Conservation (phyloP, 2,329 filamentous ascomycete species). For the Phyllosticta citribraziliensis region DNA sequence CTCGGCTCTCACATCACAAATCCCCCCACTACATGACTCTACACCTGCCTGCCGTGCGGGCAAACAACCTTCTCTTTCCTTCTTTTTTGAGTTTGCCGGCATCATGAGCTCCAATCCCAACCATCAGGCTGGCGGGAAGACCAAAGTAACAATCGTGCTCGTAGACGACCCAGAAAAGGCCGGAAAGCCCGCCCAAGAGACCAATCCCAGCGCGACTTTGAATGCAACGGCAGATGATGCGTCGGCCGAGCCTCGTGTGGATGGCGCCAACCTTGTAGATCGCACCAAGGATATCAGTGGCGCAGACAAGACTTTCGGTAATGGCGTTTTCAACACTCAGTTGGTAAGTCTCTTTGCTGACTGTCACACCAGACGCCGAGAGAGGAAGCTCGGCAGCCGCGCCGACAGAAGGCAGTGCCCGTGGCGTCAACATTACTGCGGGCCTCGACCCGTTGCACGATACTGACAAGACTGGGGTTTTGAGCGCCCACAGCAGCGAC, state of each 20-base stretch:
- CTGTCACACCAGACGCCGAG: background rate
- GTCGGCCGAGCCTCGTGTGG: background rate
- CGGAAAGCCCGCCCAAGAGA: conserved; percentile 1
- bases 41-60: background rate
- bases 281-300: conserved; percentile 1
- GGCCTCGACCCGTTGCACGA: conserved; percentile 16
- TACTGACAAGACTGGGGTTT: conserved; percentile 22
- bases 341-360: background rate
- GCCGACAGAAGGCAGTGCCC: conserved; percentile 9
- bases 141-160: background rate
- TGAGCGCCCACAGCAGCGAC: conserved; percentile 17
- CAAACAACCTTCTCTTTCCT: background rate
- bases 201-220: background rate
- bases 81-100: background rate
- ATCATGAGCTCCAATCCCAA: background rate
- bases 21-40: background rate
- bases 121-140: background rate
- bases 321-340: background rate
- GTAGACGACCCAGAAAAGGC: conserved; percentile 1
- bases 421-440: conserved; percentile 11
- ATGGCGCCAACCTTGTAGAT: background rate
- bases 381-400: background rate
- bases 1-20: background rate
- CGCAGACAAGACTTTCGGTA: background rate
- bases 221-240: background rate